These are phyloP conservation scores for Phlebiopsis flavidoalba DNA, from an alignment of 768 basidiomycete genomes.

Conservation along the genomic window DNA sequence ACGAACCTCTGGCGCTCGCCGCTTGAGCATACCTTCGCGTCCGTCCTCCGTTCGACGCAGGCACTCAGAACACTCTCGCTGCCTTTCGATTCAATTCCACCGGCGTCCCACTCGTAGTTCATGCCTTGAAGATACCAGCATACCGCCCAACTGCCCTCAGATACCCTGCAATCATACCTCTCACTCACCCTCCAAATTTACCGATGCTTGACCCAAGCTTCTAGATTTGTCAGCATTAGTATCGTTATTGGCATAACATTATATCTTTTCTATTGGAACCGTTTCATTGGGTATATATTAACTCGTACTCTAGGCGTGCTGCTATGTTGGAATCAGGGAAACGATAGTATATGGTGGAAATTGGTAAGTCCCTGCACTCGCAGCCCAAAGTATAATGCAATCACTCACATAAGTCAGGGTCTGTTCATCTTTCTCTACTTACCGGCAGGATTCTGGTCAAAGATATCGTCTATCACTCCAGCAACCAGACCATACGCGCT, in stretches of 20 bases:
- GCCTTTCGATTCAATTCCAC: not conserved
- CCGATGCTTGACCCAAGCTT: slow-evolving; percentile 57
- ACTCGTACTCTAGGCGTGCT: slow-evolving; percentile 63
- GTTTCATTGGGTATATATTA: slow-evolving; percentile 67
- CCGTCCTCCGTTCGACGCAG: not conserved
- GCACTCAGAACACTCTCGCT: not conserved
- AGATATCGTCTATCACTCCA: slow-evolving; percentile 85
- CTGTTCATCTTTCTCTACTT: slow-evolving; percentile 87
- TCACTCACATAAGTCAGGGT: slow-evolving; percentile 42
- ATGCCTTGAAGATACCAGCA: not conserved
- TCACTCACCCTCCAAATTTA: not conserved
- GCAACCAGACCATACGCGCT: slow-evolving; percentile 83
- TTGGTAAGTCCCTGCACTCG: slow-evolving; percentile 43
- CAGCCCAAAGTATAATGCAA: not conserved
- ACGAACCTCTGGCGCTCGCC: not conserved
- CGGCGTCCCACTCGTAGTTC: not conserved
- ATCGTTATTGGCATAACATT: slow-evolving; percentile 52
- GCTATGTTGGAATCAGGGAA: slow-evolving; percentile 72
- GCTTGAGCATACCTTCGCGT: not conserved
- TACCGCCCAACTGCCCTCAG: not conserved
- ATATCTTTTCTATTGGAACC: slow-evolving; percentile 91
- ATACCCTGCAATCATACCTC: not conserved
- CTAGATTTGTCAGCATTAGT: slow-evolving; percentile 59
- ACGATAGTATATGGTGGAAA: slow-evolving; percentile 75
- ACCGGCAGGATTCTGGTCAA: slow-evolving; percentile 85